phyloP scores from a whole-genome alignment of 495 filamentous ascomycete species.

The Aspergillus baeticus region DNA sequence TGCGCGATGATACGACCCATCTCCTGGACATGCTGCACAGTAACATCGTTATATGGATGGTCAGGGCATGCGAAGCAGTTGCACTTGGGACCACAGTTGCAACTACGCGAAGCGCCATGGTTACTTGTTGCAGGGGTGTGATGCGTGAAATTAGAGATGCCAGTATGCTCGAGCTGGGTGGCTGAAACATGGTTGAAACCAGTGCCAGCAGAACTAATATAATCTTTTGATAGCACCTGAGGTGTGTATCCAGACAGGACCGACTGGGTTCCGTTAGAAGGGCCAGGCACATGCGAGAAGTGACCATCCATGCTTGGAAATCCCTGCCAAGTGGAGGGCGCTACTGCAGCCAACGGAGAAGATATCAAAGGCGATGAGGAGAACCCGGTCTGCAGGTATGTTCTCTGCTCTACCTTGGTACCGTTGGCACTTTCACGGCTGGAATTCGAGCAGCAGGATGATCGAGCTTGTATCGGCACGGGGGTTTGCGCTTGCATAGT shows the following conservation, averaged over 20 bases:
- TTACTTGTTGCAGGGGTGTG: constrained; percentile 6
- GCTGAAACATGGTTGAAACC: constrained; percentile 12
- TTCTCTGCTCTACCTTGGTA: background rate
- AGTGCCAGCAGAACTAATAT: background rate
- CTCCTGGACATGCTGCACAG: constrained; percentile 60
- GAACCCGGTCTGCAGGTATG: background rate
- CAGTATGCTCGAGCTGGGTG: constrained; percentile 12
- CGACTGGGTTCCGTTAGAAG: background rate
- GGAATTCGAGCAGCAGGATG: constrained; percentile 36
- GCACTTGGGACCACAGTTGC: constrained; percentile 66
- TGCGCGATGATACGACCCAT: constrained; percentile 45
- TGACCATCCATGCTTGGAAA: background rate
- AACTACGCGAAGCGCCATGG: constrained; percentile 43
- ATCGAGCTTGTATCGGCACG: constrained; percentile 8
- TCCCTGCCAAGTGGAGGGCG: background rate
- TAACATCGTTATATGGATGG: constrained; percentile 73
- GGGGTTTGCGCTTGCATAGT: background rate
- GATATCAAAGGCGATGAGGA: background rate
- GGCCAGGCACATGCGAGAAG: background rate
- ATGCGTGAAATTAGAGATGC: constrained; percentile 15
- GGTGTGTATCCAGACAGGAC: background rate
- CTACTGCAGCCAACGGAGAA: background rate
- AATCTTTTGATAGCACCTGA: background rate
- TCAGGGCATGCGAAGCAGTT: constrained; percentile 66
- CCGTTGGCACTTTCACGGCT: constrained; percentile 3